Evolutionary conservation across 345 rosid genomes (phyloP).

Genomic region (Barbarea vulgaris): DNA sequence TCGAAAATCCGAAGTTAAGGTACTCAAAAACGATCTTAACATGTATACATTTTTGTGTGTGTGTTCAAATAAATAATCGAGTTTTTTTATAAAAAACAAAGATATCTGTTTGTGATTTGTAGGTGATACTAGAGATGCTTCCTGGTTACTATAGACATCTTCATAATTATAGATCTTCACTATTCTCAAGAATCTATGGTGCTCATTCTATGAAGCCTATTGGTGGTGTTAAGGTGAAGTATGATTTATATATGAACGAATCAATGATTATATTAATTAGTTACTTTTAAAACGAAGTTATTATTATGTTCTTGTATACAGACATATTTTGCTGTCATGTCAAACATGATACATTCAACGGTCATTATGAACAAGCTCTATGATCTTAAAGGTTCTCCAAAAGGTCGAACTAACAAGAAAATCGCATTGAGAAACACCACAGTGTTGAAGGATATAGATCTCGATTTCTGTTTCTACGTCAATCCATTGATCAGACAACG

Average conservation of each 20-base stretch:
- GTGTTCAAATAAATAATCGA: neutral
- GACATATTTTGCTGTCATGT: constrained; percentile 60
- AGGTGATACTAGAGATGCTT: constrained; percentile 51
- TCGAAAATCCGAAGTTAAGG: constrained; percentile 58
- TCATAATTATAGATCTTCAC: constrained; percentile 38
- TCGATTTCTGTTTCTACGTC: constrained; percentile 54
- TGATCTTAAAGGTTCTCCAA: constrained; percentile 61
- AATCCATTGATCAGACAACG: constrained; percentile 45
- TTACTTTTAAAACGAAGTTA: neutral
- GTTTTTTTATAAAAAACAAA: neutral
- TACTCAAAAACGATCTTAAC: constrained; percentile 1
- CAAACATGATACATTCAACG: constrained; percentile 43
- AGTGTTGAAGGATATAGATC: constrained; percentile 49
- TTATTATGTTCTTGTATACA: constrained; percentile 15
- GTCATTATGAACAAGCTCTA: constrained; percentile 41
- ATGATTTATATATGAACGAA: neutral
- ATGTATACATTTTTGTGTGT: neutral
- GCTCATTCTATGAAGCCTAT: constrained; percentile 48
- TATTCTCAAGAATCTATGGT: constrained; percentile 50
- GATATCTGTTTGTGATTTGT: neutral
- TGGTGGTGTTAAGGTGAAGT: constrained; percentile 56
- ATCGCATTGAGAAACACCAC: constrained; percentile 40
- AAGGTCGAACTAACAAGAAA: constrained; percentile 48
- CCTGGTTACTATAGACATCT: constrained; percentile 47
- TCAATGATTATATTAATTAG: neutral